Percentiles rank a stretch among this genome's conserved stretches.
phyloP scores from a whole-genome alignment of 257 asterid species.

The Phtheirospermum japonicum region DNA sequence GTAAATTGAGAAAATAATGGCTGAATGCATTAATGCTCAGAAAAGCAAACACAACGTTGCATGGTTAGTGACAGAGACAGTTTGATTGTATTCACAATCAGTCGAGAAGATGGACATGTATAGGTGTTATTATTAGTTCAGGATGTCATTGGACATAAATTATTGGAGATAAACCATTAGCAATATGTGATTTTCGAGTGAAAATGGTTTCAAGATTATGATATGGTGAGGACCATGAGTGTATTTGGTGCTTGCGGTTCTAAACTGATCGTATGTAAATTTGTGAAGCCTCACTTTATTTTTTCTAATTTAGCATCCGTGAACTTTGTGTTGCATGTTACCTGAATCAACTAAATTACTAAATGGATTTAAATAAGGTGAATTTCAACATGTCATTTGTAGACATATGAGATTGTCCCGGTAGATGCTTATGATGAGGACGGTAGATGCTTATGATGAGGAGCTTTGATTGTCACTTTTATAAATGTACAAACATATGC shows the following conservation, averaged over 20 bases:
- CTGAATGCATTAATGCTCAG: neutral
- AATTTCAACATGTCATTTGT: neutral
- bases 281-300: slow-evolving; percentile 7
- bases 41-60: neutral
- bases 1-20: neutral
- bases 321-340: neutral
- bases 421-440: slow-evolving; percentile 19
- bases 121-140: neutral
- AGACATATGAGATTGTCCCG: neutral
- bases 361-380: neutral
- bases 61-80: neutral
- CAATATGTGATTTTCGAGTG: neutral
- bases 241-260: neutral
- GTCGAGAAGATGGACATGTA: neutral
- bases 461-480: neutral
- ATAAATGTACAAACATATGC: neutral
- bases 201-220: neutral
- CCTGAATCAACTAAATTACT: neutral
- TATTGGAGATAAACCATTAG: neutral
- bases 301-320: slow-evolving; percentile 12
- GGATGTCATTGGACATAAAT: slow-evolving; percentile 2
- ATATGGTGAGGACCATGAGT: neutral
- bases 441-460: slow-evolving; percentile 16
- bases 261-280: neutral
- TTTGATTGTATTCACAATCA: neutral